Evolutionary conservation across 495 filamentous ascomycete species (phyloP).

Genomic region (Staphylotrichum longicolle): DNA sequence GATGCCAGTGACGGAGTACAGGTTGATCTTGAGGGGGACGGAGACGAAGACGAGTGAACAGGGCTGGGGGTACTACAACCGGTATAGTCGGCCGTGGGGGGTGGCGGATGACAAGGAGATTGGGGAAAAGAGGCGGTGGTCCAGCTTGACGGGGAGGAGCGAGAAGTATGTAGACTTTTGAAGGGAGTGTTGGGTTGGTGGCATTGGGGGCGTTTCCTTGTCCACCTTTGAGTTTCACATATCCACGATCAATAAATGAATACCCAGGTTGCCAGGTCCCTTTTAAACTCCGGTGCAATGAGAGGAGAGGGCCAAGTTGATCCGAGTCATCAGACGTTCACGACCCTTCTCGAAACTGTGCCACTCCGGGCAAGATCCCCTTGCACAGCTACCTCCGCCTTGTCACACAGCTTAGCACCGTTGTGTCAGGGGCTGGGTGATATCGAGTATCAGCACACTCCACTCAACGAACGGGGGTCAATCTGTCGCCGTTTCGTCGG

Average conservation of each 20-base stretch:
- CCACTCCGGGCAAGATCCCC: too few species aligned
- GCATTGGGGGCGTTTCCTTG: conserved; percentile 4
- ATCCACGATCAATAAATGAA: conserved; percentile 2
- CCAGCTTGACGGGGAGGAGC: conserved; percentile 13
- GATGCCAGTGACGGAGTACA: conserved; percentile 24
- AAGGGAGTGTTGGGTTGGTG: background rate
- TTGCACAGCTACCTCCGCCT: too few species aligned
- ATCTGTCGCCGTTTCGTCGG: too few species aligned
- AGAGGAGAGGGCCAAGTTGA: too few species aligned
- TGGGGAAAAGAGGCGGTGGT: conserved; percentile 18
- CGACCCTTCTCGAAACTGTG: too few species aligned
- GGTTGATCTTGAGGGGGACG: conserved; percentile 21
- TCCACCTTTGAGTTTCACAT: conserved; percentile 3
- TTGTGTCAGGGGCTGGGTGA: too few species aligned
- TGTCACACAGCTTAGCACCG: too few species aligned
- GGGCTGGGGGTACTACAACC: conserved; percentile 24
- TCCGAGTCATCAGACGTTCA: too few species aligned
- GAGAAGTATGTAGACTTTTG: conserved; percentile 24
- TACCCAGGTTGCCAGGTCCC: too few species aligned
- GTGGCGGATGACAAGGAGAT: conserved; percentile 21
- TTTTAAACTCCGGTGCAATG: too few species aligned
- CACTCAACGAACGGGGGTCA: too few species aligned
- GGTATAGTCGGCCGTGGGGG: conserved; percentile 26
- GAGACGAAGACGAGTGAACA: conserved; percentile 19
- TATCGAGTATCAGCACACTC: too few species aligned